Percentiles rank a stretch among this genome's conserved stretches.
Conservation (phyloP, 1,284 basidiomycete genomes). For the Tausonia pullulans region DNA sequence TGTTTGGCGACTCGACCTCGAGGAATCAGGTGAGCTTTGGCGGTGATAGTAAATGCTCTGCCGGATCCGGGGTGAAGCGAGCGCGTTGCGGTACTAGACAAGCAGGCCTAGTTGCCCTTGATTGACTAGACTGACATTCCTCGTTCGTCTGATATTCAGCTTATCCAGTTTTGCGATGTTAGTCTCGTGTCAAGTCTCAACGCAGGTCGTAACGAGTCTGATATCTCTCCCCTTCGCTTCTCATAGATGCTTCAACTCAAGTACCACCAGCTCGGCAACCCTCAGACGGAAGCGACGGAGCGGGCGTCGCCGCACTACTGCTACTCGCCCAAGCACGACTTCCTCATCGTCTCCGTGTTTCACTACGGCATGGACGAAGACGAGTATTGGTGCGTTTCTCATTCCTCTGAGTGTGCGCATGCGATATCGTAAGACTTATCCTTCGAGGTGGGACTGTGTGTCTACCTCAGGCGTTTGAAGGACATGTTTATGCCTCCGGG, state of each 20-base stretch:
- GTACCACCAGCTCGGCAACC: too few relatives aligned
- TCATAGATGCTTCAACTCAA: not conserved
- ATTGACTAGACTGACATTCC: too few relatives aligned
- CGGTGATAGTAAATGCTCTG: too few relatives aligned
- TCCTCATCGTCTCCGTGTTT: constrained; percentile 17
- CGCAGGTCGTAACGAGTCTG: too few relatives aligned
- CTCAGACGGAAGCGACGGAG: too few relatives aligned
- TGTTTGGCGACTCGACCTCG: constrained; percentile 14
- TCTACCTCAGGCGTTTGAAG: too few relatives aligned
- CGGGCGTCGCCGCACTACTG: constrained; percentile 4
- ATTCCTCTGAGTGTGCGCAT: not conserved
- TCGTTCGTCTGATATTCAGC: not conserved
- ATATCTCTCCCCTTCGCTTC: not conserved
- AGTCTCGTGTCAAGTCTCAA: too few relatives aligned
- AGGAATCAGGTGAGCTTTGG: constrained; percentile 5
- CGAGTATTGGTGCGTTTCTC: constrained; percentile 8
- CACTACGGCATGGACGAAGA: constrained; percentile 16
- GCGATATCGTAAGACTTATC: too few relatives aligned
- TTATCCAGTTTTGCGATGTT: constrained; percentile 6
- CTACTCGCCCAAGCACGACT: constrained; percentile 11
- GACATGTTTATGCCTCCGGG: too few relatives aligned
- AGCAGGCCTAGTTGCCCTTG: too few relatives aligned
- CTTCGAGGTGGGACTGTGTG: too few relatives aligned
- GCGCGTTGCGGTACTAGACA: too few relatives aligned
- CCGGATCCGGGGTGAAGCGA: not conserved